Evolutionary conservation across 75 land plant genomes (phyloP).

Genomic region (Cunninghamia lanceolata): DNA sequence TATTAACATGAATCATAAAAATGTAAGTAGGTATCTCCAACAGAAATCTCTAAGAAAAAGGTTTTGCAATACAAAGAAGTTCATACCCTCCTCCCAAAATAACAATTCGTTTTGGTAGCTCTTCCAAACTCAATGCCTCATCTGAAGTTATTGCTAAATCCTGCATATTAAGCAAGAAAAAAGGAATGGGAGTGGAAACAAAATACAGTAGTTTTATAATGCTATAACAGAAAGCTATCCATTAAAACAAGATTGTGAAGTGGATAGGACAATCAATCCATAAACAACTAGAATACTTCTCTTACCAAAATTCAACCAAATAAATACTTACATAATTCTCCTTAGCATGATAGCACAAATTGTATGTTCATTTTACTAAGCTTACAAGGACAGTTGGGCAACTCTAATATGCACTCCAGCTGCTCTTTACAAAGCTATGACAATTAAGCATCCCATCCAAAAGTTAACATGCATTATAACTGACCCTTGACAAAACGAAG

Average conservation of each 20-base stretch:
- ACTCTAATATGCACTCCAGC: not conserved
- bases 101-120: constrained; percentile 79
- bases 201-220: not conserved
- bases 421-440: too few relatives aligned
- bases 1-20: not conserved
- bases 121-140: constrained; percentile 89
- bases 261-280: not conserved
- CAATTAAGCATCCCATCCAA: not conserved
- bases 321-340: not conserved
- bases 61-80: not conserved
- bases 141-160: constrained; percentile 94
- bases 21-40: not conserved
- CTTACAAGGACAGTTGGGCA: not conserved
- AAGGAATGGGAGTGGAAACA: not conserved
- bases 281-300: not conserved
- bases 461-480: not conserved
- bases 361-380: not conserved
- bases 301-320: not conserved
- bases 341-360: not conserved
- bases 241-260: not conserved
- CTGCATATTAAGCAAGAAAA: constrained; percentile 22
- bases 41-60: not conserved
- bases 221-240: not conserved
- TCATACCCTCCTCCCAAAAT: constrained; percentile 87
- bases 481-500: not conserved